Percentiles rank a stretch among this genome's conserved stretches.
Conservation (phyloP, 257 asterid genomes). For the Solanum pimpinellifolium region DNA sequence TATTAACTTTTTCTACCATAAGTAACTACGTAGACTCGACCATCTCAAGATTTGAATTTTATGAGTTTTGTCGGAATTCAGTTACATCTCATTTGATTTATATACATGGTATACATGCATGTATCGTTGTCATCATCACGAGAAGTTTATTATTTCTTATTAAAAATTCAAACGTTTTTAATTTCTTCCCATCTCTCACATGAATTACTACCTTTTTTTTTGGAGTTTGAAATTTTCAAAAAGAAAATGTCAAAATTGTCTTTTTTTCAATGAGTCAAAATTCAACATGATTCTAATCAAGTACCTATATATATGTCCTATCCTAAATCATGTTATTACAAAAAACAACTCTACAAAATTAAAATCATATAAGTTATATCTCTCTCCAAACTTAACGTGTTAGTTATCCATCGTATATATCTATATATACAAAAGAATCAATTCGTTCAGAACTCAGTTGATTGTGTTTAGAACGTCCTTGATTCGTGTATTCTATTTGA, state of each 20-base stretch:
- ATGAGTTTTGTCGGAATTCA: not conserved
- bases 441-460: not conserved
- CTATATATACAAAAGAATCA: not conserved
- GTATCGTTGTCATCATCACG: not conserved
- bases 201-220: not conserved
- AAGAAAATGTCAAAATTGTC: not conserved
- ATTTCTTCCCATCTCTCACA: not conserved
- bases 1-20: not conserved
- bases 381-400: not conserved
- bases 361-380: not conserved
- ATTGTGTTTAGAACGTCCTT: not conserved
- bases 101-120: not conserved
- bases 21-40: not conserved
- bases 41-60: not conserved
- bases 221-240: not conserved
- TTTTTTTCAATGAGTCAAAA: not conserved
- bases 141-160: not conserved
- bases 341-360: not conserved
- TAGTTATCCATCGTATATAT: not conserved
- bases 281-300: not conserved
- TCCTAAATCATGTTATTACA: not conserved
- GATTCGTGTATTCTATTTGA: not conserved
- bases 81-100: not conserved
- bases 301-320: not conserved
- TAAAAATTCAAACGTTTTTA: not conserved